A percentile compares a stretch with the other conserved stretches of the same genome.
Conservation (phyloP, 75 land plant species). For the Pinus taeda region DNA sequence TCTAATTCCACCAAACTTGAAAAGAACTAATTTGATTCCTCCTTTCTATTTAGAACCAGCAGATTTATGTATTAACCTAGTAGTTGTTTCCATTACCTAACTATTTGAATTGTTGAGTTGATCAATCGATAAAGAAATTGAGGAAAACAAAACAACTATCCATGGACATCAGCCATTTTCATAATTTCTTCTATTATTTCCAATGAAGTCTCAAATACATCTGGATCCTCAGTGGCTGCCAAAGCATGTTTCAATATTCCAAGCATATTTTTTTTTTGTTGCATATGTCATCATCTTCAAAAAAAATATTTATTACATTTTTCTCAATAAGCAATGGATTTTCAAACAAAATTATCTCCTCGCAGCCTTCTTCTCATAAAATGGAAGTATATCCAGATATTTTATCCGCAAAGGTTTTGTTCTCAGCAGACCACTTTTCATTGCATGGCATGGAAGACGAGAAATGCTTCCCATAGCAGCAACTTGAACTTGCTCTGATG, state of each 20-base stretch:
- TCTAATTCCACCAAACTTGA: constrained; percentile 50
- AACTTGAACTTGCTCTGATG: constrained; percentile 65
- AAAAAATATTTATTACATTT: constrained; percentile 42
- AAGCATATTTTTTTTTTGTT: constrained; percentile 43
- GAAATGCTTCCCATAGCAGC: constrained; percentile 53
- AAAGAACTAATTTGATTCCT: constrained; percentile 34
- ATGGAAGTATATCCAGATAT: constrained; percentile 17
- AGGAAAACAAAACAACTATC: constrained; percentile 49
- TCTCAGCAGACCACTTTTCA: constrained; percentile 19
- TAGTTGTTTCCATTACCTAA: constrained; percentile 15
- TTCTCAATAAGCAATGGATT: constrained; percentile 58
- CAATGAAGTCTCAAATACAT: constrained; percentile 59
- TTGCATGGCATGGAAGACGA: constrained; percentile 56
- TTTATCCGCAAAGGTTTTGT: constrained; percentile 52
- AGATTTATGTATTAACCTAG: constrained; percentile 38
- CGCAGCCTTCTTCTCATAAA: too few species aligned
- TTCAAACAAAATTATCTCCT: constrained; percentile 52
- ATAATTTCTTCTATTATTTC: constrained; percentile 65
- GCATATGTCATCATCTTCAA: constrained; percentile 35
- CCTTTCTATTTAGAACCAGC: constrained; percentile 38
- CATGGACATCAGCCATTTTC: constrained; percentile 49
- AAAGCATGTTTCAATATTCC: constrained; percentile 72
- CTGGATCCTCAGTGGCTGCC: constrained; percentile 50
- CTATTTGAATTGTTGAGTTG: constrained; percentile 64
- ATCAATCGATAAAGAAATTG: constrained; percentile 72